Conservation (phyloP, 805 yeast species). For the Yarrowia sp. region DNA sequence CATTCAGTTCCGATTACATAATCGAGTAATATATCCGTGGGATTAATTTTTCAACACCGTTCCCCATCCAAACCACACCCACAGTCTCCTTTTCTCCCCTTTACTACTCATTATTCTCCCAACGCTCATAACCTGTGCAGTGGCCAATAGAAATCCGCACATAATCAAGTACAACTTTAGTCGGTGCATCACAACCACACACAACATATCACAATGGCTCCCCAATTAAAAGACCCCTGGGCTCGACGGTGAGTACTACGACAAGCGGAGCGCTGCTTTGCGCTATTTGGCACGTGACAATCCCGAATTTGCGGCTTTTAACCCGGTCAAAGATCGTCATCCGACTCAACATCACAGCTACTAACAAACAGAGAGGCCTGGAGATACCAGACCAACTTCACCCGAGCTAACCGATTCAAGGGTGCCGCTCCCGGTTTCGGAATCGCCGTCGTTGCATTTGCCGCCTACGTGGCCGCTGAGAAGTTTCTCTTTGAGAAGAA, state of each 20-base stretch:
- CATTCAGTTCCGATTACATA: no score
- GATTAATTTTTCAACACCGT: neutral
- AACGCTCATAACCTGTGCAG: conserved; percentile 7
- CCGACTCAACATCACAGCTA: neutral
- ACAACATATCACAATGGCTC: conserved; percentile 30
- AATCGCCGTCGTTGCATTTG: conserved; percentile 72
- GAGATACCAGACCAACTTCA: conserved; percentile 83
- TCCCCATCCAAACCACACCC: no score
- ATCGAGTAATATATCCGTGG: no score
- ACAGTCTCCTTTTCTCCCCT: neutral
- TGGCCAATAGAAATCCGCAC: conserved; percentile 21
- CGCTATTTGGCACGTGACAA: neutral
- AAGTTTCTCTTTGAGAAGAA: conserved; percentile 16
- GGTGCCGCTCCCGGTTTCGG: conserved; percentile 80
- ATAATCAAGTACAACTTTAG: conserved; percentile 19
- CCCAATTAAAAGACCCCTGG: conserved; percentile 48
- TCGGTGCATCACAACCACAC: conserved; percentile 6
- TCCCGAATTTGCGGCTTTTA: no score
- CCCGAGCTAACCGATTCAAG: conserved; percentile 64
- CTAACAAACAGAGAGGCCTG: conserved; percentile 70
- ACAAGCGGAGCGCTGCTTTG: neutral
- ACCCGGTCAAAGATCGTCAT: no score
- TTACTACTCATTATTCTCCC: neutral
- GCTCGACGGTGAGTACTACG: conserved; percentile 45
- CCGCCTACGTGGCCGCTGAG: conserved; percentile 32